Conservation (phyloP, 306 rosid species). For the Carpinus fangiana region DNA sequence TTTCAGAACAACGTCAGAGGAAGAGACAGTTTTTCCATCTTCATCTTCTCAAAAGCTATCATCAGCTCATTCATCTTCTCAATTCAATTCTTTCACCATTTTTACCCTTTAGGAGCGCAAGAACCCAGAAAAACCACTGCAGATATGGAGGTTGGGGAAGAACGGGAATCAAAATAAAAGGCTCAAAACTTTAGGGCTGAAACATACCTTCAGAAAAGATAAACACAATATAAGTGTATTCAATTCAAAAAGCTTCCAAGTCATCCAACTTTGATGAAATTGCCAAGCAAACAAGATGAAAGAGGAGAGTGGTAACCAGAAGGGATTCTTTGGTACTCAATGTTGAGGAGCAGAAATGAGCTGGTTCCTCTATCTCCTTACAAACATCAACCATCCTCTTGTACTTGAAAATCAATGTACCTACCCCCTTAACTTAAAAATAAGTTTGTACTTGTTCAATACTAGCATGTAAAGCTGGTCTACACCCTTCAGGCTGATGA, state of each 20-base stretch:
- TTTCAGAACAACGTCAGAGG: not conserved
- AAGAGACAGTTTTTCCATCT: not conserved
- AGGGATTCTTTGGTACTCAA: not conserved
- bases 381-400: no score
- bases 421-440: not conserved
- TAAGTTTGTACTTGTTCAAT: not conserved
- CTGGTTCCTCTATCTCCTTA: not conserved
- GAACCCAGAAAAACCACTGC: not conserved
- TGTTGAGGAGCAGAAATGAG: not conserved
- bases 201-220: not conserved
- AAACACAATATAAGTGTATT: not conserved
- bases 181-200: not conserved
- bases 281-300: not conserved
- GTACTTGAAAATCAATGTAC: not conserved
- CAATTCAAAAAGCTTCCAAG: not conserved
- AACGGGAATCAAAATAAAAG: not conserved
- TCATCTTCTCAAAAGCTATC: not conserved
- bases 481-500: not conserved
- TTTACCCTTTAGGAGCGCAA: not conserved
- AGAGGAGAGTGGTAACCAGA: not conserved
- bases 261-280: not conserved
- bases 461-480: not conserved
- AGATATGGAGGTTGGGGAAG: not conserved
- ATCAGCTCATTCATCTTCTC: no score
- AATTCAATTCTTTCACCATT: not conserved